Evolutionary conservation across 2,329 filamentous ascomycete genomes (phyloP), one percentile per base, ranked within the genome.

Genomic region (Colletotrichum sp.): DNA sequence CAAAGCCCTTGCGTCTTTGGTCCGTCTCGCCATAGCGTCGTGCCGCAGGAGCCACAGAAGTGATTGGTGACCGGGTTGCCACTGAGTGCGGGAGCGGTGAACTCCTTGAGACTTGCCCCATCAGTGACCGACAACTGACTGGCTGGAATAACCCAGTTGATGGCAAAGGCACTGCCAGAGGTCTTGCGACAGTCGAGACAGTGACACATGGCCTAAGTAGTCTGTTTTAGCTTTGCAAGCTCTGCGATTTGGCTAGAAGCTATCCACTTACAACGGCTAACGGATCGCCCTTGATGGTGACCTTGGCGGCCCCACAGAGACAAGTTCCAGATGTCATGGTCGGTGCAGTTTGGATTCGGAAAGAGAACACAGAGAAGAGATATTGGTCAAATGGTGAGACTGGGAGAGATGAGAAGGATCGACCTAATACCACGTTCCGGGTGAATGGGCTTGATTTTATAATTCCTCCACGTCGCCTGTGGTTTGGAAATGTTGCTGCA

Each of bases 181-280:
- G 62, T 63, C 32, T 65, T 75, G n/a, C 71, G 66, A 44, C 75
- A 76, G 16, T 75, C 67, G 15, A 13, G 16, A 57, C 71, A 76
- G 55, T 75, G 71, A n/a, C 71, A 76, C 8, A 74, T 24, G 9
- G 75, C 44, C 71, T 76, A 44, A 0, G 18, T 0, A 18, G 18
- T 32, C 26, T 30, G 26, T 18, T 8, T 60, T 1, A 30, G 24
- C 16, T 30, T 30, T 4, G 26, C 8, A 4, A 1, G 5, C 5
- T 15, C 15, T n/a, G 39, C 9, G 8, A 44, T n/a, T 44, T 34
- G 8, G 36, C 21, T 4, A 34, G 39, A n/a, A 59, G 2, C 2
- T 39, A 21, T 30, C 8, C 24, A 32, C 69, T 15, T 65, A 68
- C 69, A 15, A 59, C 49, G 16, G 73, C 73, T 34, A 72, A 21